Conservation (phyloP, 495 filamentous ascomycete species). For the Evernia prunastri region DNA sequence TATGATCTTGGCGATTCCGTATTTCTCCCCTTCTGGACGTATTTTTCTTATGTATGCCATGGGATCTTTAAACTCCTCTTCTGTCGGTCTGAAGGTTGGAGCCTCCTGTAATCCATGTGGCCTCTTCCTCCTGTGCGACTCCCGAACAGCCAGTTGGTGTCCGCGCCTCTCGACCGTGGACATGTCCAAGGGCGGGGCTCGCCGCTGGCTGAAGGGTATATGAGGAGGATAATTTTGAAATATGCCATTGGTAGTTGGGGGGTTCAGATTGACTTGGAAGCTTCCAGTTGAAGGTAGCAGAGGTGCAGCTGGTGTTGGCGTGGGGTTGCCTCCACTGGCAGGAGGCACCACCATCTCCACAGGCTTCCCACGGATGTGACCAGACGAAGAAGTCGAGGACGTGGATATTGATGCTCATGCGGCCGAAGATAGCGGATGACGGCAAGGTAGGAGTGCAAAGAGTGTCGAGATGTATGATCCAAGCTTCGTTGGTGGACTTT, state of each 20-base stretch:
- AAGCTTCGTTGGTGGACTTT: neutral
- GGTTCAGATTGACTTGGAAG: slow-evolving; percentile 35
- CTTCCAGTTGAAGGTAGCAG: slow-evolving; percentile 28
- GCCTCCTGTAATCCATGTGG: slow-evolving; percentile 84
- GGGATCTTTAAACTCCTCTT: slow-evolving; percentile 92
- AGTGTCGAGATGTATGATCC: neutral
- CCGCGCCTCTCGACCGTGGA: slow-evolving; percentile 87
- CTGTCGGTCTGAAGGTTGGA: slow-evolving; percentile 82
- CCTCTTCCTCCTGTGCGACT: slow-evolving; percentile 66
- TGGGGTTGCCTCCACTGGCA: slow-evolving; percentile 40
- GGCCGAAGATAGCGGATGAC: neutral
- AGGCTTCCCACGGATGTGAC: slow-evolving; percentile 9
- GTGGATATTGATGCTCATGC: slow-evolving; percentile 11
- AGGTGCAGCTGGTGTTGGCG: slow-evolving; percentile 33
- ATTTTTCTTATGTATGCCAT: slow-evolving; percentile 90
- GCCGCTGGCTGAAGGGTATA: slow-evolving; percentile 62
- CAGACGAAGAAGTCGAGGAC: slow-evolving; percentile 1
- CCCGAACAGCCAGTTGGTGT: slow-evolving; percentile 64
- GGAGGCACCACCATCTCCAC: slow-evolving; percentile 47
- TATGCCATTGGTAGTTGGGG: slow-evolving; percentile 42
- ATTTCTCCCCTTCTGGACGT: slow-evolving; percentile 70
- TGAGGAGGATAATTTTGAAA: slow-evolving; percentile 31
- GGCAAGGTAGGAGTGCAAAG: neutral
- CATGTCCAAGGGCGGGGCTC: slow-evolving; percentile 70
- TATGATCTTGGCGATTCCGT: slow-evolving; percentile 90